Conservation (phyloP, 371 early-diverging fungal species). For the Saksenaea vasiformis region DNA sequence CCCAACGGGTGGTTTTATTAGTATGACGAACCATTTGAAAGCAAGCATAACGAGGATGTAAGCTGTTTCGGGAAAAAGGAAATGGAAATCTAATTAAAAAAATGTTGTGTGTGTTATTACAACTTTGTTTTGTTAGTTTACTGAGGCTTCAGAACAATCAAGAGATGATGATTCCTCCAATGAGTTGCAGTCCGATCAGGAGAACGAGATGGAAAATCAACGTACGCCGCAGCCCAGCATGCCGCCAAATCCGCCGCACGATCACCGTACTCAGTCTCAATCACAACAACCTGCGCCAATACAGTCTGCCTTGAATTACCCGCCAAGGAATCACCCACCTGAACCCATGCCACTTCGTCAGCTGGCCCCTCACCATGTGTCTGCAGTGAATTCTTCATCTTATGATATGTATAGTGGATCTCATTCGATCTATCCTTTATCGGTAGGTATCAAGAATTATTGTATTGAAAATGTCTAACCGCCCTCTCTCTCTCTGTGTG, state of each 20-base stretch:
- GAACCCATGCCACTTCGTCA: conserved; percentile 5
- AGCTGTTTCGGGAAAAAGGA: conserved; percentile 8
- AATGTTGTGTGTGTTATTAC: too few species aligned
- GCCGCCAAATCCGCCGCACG: conserved; percentile 8
- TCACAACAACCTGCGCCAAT: conserved; percentile 3
- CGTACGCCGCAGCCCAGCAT: conserved; percentile 12
- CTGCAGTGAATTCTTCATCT: conserved; percentile 5
- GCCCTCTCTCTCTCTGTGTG: background rate
- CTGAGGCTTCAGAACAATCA: conserved; percentile 9
- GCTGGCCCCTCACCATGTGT: background rate
- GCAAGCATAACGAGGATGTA: conserved; percentile 65
- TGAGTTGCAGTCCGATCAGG: background rate
- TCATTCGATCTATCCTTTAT: conserved; percentile 4
- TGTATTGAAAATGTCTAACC: background rate
- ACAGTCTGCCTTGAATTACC: conserved; percentile 6
- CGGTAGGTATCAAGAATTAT: background rate
- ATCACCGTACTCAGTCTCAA: conserved; percentile 3
- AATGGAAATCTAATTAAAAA: too few species aligned
- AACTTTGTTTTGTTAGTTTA: background rate
- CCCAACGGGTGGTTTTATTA: conserved; percentile 11
- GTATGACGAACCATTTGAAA: conserved; percentile 70
- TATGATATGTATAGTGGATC: conserved; percentile 9
- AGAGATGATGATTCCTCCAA: conserved; percentile 16
- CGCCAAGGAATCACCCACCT: conserved; percentile 8
- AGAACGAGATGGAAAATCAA: background rate